Conservation (phyloP, 208 protist genomes). For the Crithidia bombi region DNA sequence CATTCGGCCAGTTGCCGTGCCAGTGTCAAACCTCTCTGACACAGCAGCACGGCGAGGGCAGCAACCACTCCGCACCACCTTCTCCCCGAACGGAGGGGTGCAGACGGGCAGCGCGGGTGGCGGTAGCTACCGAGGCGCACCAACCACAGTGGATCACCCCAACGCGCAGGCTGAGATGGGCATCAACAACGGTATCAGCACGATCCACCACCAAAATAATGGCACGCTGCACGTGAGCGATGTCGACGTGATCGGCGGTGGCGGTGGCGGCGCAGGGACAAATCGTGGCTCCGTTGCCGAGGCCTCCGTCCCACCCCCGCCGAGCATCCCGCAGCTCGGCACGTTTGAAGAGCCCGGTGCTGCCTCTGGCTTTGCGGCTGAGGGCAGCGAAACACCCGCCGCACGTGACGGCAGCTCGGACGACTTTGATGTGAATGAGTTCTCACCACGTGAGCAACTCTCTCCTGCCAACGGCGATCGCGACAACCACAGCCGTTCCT, state of each 20-base stretch:
- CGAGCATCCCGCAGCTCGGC: neutral
- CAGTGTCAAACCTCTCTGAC: neutral
- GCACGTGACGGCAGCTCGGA: constrained; percentile 17
- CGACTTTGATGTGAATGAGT: constrained; percentile 33
- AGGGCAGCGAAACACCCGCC: constrained; percentile 32
- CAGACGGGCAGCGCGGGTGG: neutral
- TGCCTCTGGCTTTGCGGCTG: constrained; percentile 6
- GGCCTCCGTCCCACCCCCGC: neutral
- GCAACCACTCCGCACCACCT: neutral
- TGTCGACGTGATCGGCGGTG: constrained; percentile 29
- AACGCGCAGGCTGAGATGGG: constrained; percentile 1
- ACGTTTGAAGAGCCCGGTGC: constrained; percentile 12
- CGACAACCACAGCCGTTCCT: neutral
- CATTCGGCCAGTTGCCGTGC: constrained; percentile 3
- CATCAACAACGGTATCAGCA: constrained; percentile 9
- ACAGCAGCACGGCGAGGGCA: neutral
- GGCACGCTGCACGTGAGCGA: constrained; percentile 40
- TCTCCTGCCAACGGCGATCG: constrained; percentile 9
- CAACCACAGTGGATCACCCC: neutral
- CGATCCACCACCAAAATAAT: constrained; percentile 17
- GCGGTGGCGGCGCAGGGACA: neutral
- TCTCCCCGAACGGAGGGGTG: neutral
- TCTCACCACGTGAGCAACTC: constrained; percentile 33
- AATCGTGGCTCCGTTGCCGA: neutral
- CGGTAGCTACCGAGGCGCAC: neutral